phyloP scores from a whole-genome alignment of 306 rosid species.

The Dalbergia cochinchinensis region DNA sequence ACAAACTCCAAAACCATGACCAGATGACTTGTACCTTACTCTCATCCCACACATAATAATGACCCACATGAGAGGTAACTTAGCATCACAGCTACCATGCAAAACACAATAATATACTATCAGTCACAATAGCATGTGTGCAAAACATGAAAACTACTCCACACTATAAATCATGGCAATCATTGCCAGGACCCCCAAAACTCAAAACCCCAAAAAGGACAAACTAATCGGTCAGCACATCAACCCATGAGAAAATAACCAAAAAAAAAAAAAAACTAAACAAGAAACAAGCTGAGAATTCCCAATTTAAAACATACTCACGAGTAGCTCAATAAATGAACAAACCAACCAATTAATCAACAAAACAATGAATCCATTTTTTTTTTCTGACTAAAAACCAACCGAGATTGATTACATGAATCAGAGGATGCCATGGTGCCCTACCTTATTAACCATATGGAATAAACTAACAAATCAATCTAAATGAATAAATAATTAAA shows the following conservation, averaged over 20 bases:
- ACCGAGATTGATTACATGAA: too few species aligned
- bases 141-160: constrained; percentile 31
- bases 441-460: not conserved
- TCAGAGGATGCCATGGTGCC: not conserved
- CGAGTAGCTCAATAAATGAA: constrained; percentile 14
- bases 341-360: constrained; percentile 6
- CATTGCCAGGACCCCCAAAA: constrained; percentile 43
- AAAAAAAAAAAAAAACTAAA: not conserved
- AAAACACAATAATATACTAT: constrained; percentile 13
- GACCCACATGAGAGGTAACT: constrained; percentile 58
- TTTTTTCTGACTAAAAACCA: not conserved
- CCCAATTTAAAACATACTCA: not conserved
- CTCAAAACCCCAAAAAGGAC: constrained; percentile 44
- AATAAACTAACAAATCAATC: not conserved
- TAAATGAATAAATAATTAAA: not conserved
- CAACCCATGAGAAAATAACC: constrained; percentile 5
- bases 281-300: not conserved
- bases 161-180: constrained; percentile 41
- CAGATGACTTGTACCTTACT: constrained; percentile 47
- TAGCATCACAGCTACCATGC: constrained; percentile 52
- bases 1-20: constrained; percentile 38
- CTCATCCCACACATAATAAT: constrained; percentile 42
- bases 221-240: not conserved
- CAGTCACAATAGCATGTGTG: not conserved
- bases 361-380: not conserved